Percentiles rank a stretch among this genome's conserved stretches.
These are phyloP conservation scores for Aureobasidium leucospermi DNA, from an alignment of 2,329 filamentous ascomycete genomes.

Conservation along the genomic window DNA sequence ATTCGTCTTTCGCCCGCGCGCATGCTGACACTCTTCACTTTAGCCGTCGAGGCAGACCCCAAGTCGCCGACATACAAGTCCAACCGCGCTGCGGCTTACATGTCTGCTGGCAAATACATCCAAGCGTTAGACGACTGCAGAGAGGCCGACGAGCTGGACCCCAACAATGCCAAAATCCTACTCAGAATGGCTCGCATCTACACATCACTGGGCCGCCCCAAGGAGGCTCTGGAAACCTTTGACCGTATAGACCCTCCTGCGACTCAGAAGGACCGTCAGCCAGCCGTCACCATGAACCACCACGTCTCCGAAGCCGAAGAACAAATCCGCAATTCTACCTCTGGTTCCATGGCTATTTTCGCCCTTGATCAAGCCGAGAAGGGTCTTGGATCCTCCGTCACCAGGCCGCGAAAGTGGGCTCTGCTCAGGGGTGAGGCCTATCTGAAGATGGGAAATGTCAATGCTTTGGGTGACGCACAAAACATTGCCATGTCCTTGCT, in stretches of 20 bases:
- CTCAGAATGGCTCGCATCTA: constrained; percentile 84
- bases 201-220: constrained; percentile 75
- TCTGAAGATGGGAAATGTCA: constrained; percentile 83
- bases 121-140: constrained; percentile 82
- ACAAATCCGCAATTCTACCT: constrained; percentile 64
- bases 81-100: constrained; percentile 91
- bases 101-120: constrained; percentile 73
- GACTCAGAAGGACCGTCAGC: constrained; percentile 74
- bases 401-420: constrained; percentile 86
- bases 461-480: constrained; percentile 83
- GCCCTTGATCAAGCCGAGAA: constrained; percentile 86
- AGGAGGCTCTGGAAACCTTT: constrained; percentile 80
- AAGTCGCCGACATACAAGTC: constrained; percentile 83
- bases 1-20: constrained; percentile 10
- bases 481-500: constrained; percentile 85
- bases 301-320: constrained; percentile 76
- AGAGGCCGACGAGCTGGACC: constrained; percentile 73
- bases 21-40: constrained; percentile 19
- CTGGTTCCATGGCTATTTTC: constrained; percentile 85
- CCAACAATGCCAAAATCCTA: constrained; percentile 78
- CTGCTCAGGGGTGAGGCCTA: constrained; percentile 87
- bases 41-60: constrained; percentile 83
- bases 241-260: constrained; percentile 71
- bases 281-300: constrained; percentile 77
- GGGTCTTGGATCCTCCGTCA: constrained; percentile 65